Evolutionary conservation across 768 basidiomycete species (phyloP), one percentile per base, ranked within the genome.

Genomic region (Lactarius akahatsu): DNA sequence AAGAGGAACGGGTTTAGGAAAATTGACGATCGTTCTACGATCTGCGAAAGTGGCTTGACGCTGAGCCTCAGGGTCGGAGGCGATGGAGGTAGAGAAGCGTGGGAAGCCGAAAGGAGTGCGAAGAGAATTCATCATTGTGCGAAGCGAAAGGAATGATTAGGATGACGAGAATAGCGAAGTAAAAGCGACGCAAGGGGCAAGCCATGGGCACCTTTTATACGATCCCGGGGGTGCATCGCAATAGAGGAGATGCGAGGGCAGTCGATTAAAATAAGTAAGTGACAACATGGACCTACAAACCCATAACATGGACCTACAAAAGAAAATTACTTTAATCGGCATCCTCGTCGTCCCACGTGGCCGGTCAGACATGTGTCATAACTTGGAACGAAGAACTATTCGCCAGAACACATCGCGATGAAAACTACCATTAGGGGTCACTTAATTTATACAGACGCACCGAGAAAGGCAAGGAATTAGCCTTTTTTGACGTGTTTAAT

Each of bases 261-360:
- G 23, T 26, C 26, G 43, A 43, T 52, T 28, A 41, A 32, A 13
- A 38, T 47, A 34, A 38, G 56, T 16, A 58, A 47, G 34, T 10
- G 15, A 50, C 38, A 59, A 59, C 58, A 43, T 18, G 56, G 61
- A 66, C 64, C 59, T 8, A 65, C 64, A 23, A 50, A 54, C 28
- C 59, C 32, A 38, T 60, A 61, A 66, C 50, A 66, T 57, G 65
- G 65, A 62, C 65, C 65, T 2, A 66, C 61, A 59, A 34, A 59
- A 0, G 11, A 62, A 57, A 34, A 47, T 57, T 50, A 41, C 52
- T 52, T 57, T 45, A 65, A 32, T 16, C 11, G n/a, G 26, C 55
- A 52, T n/a, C 45, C 45, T 47, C 43, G 20, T n/a, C n/a, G 28
- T 45, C 43, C 36, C 45, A 47, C 45, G 43, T 45, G 43, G 43